Base-by-base conservation (phyloP, 2,329 filamentous ascomycete genomes). In the Aphanoascus verrucosus region DNA sequence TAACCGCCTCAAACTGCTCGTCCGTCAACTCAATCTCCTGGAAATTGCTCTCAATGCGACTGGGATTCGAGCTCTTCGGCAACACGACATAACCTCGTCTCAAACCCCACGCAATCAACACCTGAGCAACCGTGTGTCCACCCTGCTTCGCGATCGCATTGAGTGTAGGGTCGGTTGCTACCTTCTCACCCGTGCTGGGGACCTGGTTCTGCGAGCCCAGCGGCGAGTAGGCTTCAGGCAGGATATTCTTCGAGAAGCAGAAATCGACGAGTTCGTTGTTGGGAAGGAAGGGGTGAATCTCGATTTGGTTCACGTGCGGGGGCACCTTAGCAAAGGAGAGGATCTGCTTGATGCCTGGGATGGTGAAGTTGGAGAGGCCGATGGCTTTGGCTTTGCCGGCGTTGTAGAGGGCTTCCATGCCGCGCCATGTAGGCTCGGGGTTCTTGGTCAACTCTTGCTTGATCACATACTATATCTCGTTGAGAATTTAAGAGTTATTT, bases 291-390 rank as follows among this genome's bases (percentile, higher is more conserved):
- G 72, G 72, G 60, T 74, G 72, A 34, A 72, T 66, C 59, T 74
- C 72, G 53, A 74, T 64, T 64, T 74, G 71, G 65, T 74, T 74
- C 58, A 71, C 63, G 17, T 67, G 66, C 12, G 71, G 71, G 50
- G 68, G 65, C 49, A 75, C 64, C 59, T 70, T 67, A 60, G 71
- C 69, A 60, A 64, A 65, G 56, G 65, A 63, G 40, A 74, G 60
- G 53, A 80, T 69, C 53, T 69, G 62, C 58, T 77, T 67, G 12
- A 80, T 65, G 37, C 76, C 72, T 11, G 64, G 61, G n/a, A 76
- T 74, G 51, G 72, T 72, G 69, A 85, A 91, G 72, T 91, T 93
- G 62, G 83, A 87, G 12, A 93, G 82, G 49, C 87, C 87, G 60
- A 93, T 88, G 53, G 83, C 81, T 59, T 75, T 77, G 47, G 80